phyloP scores from a whole-genome alignment of 345 rosid genomes.

The Dipteronia dyeriana region DNA sequence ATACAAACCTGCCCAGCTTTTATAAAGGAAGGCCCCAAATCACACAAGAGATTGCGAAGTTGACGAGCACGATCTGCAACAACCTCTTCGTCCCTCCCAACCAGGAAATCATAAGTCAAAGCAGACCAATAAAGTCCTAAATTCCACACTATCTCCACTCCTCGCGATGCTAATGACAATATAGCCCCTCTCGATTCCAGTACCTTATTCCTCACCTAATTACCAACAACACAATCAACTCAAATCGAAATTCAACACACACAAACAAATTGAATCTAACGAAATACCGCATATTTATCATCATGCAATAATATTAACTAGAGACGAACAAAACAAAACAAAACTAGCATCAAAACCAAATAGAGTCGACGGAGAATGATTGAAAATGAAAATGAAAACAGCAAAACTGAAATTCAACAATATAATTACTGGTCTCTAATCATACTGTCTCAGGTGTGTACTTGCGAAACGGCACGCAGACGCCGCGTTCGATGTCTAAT shows the following conservation, averaged over 20 bases:
- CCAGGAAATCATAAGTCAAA: conserved; percentile 75
- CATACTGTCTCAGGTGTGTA: conserved; percentile 92
- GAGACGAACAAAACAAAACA: background rate
- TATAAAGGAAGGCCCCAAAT: conserved; percentile 95
- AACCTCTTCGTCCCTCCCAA: conserved; percentile 91
- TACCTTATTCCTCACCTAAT: conserved; percentile 81
- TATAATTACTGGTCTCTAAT: conserved; percentile 17
- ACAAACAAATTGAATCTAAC: background rate
- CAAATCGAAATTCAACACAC: background rate
- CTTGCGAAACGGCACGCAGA: conserved; percentile 96
- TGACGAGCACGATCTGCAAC: conserved; percentile 91
- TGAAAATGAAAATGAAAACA: background rate
- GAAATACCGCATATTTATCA: background rate
- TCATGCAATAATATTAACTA: background rate
- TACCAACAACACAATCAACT: conserved; percentile 17
- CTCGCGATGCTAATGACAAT: conserved; percentile 64
- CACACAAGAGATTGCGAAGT: conserved; percentile 88
- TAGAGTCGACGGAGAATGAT: background rate
- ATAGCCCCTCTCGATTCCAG: conserved; percentile 76
- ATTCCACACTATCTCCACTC: conserved; percentile 91
- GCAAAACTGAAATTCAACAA: conserved; percentile 16
- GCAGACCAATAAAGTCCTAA: conserved; percentile 91
- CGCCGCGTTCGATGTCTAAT: conserved; percentile 97
- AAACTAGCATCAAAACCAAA: background rate
- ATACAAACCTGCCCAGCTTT: conserved; percentile 93